Conservation (phyloP, 805 yeast species). For the Lipomyces yamanashiensis region DNA sequence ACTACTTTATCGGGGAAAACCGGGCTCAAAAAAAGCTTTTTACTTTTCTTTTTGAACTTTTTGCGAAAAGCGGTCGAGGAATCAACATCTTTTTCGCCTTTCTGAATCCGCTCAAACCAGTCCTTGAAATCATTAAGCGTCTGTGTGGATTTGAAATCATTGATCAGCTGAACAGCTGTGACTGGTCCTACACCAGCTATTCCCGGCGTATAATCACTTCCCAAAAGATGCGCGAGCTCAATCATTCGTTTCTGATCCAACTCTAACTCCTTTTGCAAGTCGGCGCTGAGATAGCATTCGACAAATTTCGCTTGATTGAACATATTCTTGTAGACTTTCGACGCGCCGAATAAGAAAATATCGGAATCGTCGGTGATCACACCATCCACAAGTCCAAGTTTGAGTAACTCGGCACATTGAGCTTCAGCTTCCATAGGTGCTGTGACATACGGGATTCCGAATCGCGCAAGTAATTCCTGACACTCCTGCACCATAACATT, state of each 20-base stretch:
- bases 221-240: slow-evolving; percentile 80
- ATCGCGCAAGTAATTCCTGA: slow-evolving; percentile 80
- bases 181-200: slow-evolving; percentile 94
- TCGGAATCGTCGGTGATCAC: slow-evolving; percentile 97
- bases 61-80: slow-evolving; percentile 58
- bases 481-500: slow-evolving; percentile 85
- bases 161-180: slow-evolving; percentile 83
- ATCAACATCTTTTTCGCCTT: slow-evolving; percentile 46
- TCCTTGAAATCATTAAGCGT: slow-evolving; percentile 48
- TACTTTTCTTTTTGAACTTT: slow-evolving; percentile 60
- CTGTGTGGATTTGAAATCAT: slow-evolving; percentile 70
- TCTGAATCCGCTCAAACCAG: slow-evolving; percentile 63
- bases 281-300: slow-evolving; percentile 71
- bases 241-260: slow-evolving; percentile 67
- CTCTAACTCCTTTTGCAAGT: slow-evolving; percentile 67
- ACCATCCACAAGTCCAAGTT: slow-evolving; percentile 84
- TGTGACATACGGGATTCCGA: slow-evolving; percentile 92
- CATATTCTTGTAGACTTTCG: slow-evolving; percentile 81
- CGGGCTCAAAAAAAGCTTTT: slow-evolving; percentile 60
- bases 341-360: slow-evolving; percentile 91
- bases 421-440: slow-evolving; percentile 99
- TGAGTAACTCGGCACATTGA: slow-evolving; percentile 83
- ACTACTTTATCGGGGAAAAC: slow-evolving; percentile 74
- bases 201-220: slow-evolving; percentile 96
- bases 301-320: slow-evolving; percentile 91